Conservation (phyloP, 805 yeast species). For the Starmera caribaea region DNA sequence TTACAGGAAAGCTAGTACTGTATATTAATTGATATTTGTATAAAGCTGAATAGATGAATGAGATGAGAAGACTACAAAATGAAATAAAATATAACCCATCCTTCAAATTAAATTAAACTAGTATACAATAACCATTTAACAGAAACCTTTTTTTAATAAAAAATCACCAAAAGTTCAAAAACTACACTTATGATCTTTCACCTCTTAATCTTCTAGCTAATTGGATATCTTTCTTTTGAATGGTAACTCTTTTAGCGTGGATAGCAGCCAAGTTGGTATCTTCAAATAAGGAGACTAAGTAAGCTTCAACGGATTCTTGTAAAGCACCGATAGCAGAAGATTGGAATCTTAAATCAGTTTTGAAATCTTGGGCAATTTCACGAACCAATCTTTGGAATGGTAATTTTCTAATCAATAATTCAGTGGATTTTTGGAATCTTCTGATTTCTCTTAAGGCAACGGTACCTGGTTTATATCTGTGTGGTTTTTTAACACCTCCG, state of each 20-base stretch:
- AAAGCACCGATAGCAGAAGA: slow-evolving; percentile 96
- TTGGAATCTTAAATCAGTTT: slow-evolving; percentile 91
- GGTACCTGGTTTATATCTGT: slow-evolving; percentile 96
- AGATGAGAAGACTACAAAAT: too few relatives aligned
- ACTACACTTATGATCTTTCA: slow-evolving; percentile 73
- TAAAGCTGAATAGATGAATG: too few relatives aligned
- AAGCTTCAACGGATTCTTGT: slow-evolving; percentile 98
- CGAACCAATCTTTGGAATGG: slow-evolving; percentile 97
- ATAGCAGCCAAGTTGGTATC: slow-evolving; percentile 98
- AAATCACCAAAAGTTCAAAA: too few relatives aligned
- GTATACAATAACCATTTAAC: too few relatives aligned
- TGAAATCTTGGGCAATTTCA: slow-evolving; percentile 92
- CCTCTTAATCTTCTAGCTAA: slow-evolving; percentile 98
- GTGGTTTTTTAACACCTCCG: slow-evolving; percentile 91
- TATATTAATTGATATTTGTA: too few relatives aligned
- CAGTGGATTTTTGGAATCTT: slow-evolving; percentile 95
- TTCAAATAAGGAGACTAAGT: slow-evolving; percentile 90
- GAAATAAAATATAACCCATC: too few relatives aligned
- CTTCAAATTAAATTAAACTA: too few relatives aligned
- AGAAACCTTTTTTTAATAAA: too few relatives aligned
- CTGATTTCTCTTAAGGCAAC: slow-evolving; percentile 95
- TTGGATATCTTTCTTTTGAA: slow-evolving; percentile 97
- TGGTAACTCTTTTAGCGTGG: slow-evolving; percentile 98
- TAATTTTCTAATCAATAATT: slow-evolving; percentile 86
- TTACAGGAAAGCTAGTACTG: too few relatives aligned